These are phyloP conservation scores for Populus davidiana DNA, from an alignment of 345 rosid species.

Conservation along the genomic window DNA sequence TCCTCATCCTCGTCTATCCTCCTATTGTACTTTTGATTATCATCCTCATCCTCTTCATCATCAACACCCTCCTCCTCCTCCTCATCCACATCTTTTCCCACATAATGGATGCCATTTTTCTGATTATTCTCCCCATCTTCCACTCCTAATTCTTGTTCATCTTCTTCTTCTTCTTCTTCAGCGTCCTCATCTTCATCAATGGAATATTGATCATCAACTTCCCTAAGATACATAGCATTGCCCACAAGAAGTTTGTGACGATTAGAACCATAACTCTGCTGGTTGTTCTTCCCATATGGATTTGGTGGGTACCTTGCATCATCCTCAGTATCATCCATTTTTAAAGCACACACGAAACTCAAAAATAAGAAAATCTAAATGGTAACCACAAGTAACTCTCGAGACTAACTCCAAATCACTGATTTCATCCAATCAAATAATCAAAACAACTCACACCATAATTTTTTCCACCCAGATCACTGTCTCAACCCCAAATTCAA, in stretches of 20 bases:
- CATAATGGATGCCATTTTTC: conserved; percentile 38
- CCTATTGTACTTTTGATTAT: conserved; percentile 26
- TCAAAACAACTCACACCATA: neutral
- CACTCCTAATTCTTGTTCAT: conserved; percentile 28
- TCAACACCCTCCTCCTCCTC: conserved; percentile 29
- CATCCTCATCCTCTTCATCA: conserved; percentile 34
- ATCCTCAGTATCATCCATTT: conserved; percentile 79
- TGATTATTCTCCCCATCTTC: conserved; percentile 44
- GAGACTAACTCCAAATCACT: neutral
- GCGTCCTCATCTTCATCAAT: conserved; percentile 44
- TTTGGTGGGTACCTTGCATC: conserved; percentile 68
- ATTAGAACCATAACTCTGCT: conserved; percentile 38
- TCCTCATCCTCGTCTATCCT: conserved; percentile 26
- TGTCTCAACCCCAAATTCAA: neutral
- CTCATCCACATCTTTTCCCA: conserved; percentile 33
- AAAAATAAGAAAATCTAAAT: neutral
- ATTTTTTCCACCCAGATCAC: neutral
- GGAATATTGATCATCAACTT: conserved; percentile 25
- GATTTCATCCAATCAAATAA: neutral
- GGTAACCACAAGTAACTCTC: neutral
- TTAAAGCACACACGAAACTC: neutral
- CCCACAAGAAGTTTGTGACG: conserved; percentile 58
- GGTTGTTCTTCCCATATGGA: conserved; percentile 39
- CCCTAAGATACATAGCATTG: conserved; percentile 35
- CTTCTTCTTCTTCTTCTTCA: conserved; percentile 15